Evolutionary conservation across 2,329 filamentous ascomycete species (phyloP), one percentile per base, ranked within the genome.

Genomic region (Colletotrichum acutatum): DNA sequence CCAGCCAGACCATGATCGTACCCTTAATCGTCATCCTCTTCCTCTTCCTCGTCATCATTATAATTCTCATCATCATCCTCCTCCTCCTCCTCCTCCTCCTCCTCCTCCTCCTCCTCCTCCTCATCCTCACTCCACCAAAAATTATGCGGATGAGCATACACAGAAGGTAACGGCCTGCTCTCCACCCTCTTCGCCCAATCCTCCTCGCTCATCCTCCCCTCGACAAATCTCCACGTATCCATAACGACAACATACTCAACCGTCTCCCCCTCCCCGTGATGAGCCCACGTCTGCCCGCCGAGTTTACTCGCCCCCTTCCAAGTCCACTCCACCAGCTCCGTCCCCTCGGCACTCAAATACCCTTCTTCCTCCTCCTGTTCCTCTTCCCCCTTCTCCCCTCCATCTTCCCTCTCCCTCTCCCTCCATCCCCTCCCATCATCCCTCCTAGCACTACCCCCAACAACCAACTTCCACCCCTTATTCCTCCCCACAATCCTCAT

Each of bases 401-500:
- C 42, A 9, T n/a, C 42, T 6, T n/a, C 42, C 3, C 16, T 19
- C 7, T 3, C 12, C 34, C 14, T 5, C 5, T 22, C 26, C 26
- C 16, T 2, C 7, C 4, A 16, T 14, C 24, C n/a, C 42, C 60
- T 24, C 32, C 22, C 11, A 14, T n/a, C 42, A 7, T 19, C 42
- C 16, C 19, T 46, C 19, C 42, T 6, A 46, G 14, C 42, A 46
- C 19, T 16, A n/a, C 42, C 52, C 3, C 54, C 42, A 11, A 70
- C 46, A 3, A 24, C 42, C 16, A 72, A 66, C 26, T 60, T 64
- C 70, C 70, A 72, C 30, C 28, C 19, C 59, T 72, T 72, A 46
- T 72, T 74, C 37, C 64, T 63, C 16, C 79, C 74, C 5, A 84
- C 83, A n/a, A 89, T 85, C 8, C 77, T 76, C 53, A 87, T 79